Percentiles rank a stretch among this genome's conserved stretches.
Conservation (phyloP, 495 filamentous ascomycete genomes). For the Chaetomium cochliodes region DNA sequence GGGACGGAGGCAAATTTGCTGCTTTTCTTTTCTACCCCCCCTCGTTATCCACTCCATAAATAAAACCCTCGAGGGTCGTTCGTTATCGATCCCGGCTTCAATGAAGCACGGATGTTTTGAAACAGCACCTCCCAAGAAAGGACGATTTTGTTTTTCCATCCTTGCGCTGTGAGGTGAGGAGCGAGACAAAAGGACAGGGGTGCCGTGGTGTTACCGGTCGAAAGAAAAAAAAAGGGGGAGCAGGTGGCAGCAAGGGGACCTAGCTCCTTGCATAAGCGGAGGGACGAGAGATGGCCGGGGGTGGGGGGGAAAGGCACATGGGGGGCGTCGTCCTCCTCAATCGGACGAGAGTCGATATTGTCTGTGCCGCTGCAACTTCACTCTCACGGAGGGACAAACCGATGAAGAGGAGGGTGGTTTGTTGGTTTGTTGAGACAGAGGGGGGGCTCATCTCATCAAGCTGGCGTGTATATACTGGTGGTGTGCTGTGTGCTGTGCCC, state of each 20-base stretch:
- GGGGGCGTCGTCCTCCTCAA: background rate
- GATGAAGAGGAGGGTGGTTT: too few species aligned
- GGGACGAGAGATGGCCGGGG: background rate
- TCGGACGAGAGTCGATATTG: background rate
- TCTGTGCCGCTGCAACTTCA: background rate
- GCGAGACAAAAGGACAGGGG: too few species aligned
- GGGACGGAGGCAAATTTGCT: background rate
- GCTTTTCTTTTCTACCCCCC: too few species aligned
- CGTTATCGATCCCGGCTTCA: too few species aligned
- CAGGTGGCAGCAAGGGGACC: slow-evolving; percentile 11
- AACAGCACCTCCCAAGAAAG: background rate
- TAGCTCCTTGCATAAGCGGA: slow-evolving; percentile 17
- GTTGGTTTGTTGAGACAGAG: too few species aligned
- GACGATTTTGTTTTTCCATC: background rate
- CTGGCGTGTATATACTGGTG: too few species aligned
- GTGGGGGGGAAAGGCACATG: background rate
- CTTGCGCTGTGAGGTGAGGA: background rate
- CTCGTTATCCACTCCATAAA: too few species aligned
- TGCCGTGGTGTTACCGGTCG: too few species aligned
- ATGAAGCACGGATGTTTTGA: too few species aligned
- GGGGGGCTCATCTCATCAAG: too few species aligned
- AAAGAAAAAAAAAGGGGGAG: background rate
- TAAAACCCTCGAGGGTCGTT: too few species aligned
- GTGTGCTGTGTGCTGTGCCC: background rate
- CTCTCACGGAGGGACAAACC: too few species aligned